Evolutionary conservation across 148 eudicot genomes (phyloP), one percentile per base, ranked within the genome.

Genomic region (Simmondsia chinensis): DNA sequence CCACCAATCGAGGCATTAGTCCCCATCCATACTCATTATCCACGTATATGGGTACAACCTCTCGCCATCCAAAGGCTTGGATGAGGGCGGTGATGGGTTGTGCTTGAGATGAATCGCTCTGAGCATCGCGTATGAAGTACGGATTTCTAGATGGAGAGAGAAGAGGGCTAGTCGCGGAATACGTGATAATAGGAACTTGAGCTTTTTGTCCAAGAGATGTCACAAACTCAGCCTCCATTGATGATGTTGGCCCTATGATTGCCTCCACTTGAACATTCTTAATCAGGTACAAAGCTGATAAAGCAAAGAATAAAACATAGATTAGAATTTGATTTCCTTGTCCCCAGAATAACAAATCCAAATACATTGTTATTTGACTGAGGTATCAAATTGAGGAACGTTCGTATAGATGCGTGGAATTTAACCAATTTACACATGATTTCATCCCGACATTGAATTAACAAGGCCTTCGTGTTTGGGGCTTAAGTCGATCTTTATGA

Each of bases 101-200:
- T 22, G 46, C 73, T 62, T 72, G 70, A 20, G 46, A 16, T 6
- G 62, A 58, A 43, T 58, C 68, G 12, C 45, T 42, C 14, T 13
- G 50, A 15, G 65, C 29, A 6, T 59, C 38, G 3, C 64, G 54
- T 9, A 73, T 16, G 55, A 55, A 73, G 30, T 59, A 68, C 25
- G 66, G 35, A 38, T 34, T 40, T 25, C 16, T 43, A 23, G 30
- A n/a, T 0, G 67, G 50, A 2, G 64, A 21, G 2, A 68, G 32
- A 20, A 57, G 49, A 29, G 68, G 66, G 18, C 62, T 72, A 14
- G 66, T 44, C 31, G 66, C 54, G 1, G 73, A 50, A 32, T 54
- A 73, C 2, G 73, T 62, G 9, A 72, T 39, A 4, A 72, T 16
- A 7, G 78, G 78, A 9, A 67, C 70, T 24, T 67, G 70, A 53